A percentile compares a stretch with the other conserved stretches of the same genome.
Conservation (phyloP, 225 moss, liverwort and hornwort species). For the Takakia lepidozioides region DNA sequence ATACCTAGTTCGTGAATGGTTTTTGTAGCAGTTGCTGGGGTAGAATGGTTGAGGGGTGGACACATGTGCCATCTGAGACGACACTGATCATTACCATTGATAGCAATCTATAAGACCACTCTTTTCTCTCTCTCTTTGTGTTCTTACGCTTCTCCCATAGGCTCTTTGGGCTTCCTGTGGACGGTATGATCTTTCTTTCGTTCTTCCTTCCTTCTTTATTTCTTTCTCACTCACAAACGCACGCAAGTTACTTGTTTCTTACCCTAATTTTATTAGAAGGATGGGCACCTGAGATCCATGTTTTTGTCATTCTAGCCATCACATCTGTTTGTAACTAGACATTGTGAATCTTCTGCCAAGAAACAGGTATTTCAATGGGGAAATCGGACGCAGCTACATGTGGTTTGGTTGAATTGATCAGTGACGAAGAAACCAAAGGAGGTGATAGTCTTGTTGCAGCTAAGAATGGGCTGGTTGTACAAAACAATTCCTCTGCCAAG, state of each 20-base stretch:
- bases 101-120: too few relatives aligned
- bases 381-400: constrained; percentile 10
- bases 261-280: not conserved
- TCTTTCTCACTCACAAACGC: not conserved
- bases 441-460: constrained; percentile 27
- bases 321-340: not conserved
- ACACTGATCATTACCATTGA: too few relatives aligned
- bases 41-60: too few relatives aligned
- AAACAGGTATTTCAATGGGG: constrained; percentile 18
- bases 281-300: not conserved
- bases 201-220: too few relatives aligned
- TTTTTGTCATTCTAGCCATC: not conserved
- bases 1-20: too few relatives aligned
- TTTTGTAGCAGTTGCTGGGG: too few relatives aligned
- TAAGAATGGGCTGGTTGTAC: too few relatives aligned
- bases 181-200: too few relatives aligned
- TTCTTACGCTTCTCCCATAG: too few relatives aligned
- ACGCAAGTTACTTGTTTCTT: not conserved
- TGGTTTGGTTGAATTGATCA: constrained; percentile 13
- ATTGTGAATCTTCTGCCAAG: not conserved
- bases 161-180: too few relatives aligned
- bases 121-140: too few relatives aligned
- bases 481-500: constrained; percentile 27
- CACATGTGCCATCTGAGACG: too few relatives aligned
- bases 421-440: constrained; percentile 17